Evolutionary conservation across 1,284 basidiomycete genomes (phyloP).

Genomic region (Polyporus tsugae): DNA sequence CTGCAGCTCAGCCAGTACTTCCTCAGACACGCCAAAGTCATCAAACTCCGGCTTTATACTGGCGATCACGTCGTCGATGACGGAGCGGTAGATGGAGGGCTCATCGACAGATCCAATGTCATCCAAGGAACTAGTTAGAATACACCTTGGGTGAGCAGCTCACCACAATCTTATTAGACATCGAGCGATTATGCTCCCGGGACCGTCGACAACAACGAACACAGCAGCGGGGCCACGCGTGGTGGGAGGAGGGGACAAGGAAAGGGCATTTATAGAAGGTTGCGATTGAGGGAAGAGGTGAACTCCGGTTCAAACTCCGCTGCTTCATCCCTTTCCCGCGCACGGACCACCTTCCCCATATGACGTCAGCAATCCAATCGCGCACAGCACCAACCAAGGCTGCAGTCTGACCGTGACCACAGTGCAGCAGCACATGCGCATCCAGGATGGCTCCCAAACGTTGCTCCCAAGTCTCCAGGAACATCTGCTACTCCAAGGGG

Average conservation of each 20-base stretch:
- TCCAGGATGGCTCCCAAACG: background rate
- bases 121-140: slow-evolving; percentile 64
- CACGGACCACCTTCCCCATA: slow-evolving; percentile 47
- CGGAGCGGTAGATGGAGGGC: slow-evolving; percentile 90
- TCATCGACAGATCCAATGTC: slow-evolving; percentile 67
- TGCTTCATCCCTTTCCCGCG: slow-evolving; percentile 50
- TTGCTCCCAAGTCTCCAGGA: background rate
- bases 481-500: background rate
- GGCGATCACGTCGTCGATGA: slow-evolving; percentile 96
- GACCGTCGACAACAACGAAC: slow-evolving; percentile 46
- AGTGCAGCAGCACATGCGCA: too few relatives aligned
- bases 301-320: slow-evolving; percentile 51
- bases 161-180: slow-evolving; percentile 94
- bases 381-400: too few relatives aligned
- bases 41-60: slow-evolving; percentile 95
- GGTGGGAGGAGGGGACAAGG: slow-evolving; percentile 47
- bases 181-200: slow-evolving; percentile 46
- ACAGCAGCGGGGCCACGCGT: slow-evolving; percentile 43
- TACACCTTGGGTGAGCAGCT: slow-evolving; percentile 72
- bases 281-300: slow-evolving; percentile 48
- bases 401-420: too few relatives aligned
- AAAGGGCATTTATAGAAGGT: slow-evolving; percentile 58
- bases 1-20: slow-evolving; percentile 89
- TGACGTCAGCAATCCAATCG: slow-evolving; percentile 29
- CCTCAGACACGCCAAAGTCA: slow-evolving; percentile 94